A percentile compares a stretch with the other conserved stretches of the same genome.
These are phyloP conservation scores for Backusella mclennaniae DNA, from an alignment of 192 early-diverging fungal genomes.

Conservation along the genomic window DNA sequence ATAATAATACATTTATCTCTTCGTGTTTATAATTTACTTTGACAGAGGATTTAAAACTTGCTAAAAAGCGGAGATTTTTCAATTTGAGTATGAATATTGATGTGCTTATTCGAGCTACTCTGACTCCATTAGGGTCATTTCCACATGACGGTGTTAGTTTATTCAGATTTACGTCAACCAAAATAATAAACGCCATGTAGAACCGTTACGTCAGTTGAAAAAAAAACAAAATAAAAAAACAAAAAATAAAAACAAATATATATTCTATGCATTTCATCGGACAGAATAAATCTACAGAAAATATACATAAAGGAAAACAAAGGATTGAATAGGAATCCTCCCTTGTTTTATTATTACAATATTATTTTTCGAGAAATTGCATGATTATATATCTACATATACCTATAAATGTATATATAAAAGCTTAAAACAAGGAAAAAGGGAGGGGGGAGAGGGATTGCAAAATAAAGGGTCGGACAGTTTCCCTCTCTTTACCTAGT, in stretches of 20 bases:
- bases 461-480: not conserved
- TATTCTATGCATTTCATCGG: not conserved
- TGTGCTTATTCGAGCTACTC: not conserved
- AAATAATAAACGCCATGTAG: too few species aligned
- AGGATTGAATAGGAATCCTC: not conserved
- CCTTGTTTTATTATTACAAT: not conserved
- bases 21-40: not conserved
- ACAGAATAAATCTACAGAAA: not conserved
- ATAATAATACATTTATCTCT: not conserved
- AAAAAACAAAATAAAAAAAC: not conserved
- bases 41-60: slow-evolving; percentile 8
- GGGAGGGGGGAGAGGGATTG: not conserved
- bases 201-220: not conserved
- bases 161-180: not conserved
- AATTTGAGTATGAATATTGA: not conserved
- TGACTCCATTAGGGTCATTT: not conserved
- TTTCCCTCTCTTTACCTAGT: not conserved
- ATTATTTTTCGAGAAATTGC: not conserved
- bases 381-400: not conserved
- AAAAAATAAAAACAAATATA: not conserved
- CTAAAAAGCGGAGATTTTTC: slow-evolving; percentile 5
- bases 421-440: slow-evolving; percentile 2
- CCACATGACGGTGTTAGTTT: slow-evolving; percentile 1
- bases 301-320: not conserved
- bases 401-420: not conserved